phyloP scores from a whole-genome alignment of 2,329 filamentous ascomycete genomes.

The Fusarium circinatum region DNA sequence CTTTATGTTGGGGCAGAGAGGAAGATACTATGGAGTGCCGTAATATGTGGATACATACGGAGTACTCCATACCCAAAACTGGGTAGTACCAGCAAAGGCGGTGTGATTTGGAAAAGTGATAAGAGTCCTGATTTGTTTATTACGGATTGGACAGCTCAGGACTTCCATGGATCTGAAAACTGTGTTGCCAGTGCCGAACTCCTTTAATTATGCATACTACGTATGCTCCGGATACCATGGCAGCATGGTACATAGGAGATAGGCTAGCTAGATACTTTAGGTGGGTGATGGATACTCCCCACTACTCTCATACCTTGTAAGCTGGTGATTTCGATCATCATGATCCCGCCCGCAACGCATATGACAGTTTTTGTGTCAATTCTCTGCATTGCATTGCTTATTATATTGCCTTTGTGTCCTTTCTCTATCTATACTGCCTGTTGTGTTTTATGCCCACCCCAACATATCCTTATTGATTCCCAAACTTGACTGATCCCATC shows the following conservation, averaged over 20 bases:
- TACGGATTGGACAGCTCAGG: not conserved
- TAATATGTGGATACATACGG: too few species aligned
- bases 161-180: constrained; percentile 8
- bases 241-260: not conserved
- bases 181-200: constrained; percentile 1
- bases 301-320: not conserved
- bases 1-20: not conserved
- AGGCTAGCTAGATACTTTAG: not conserved
- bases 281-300: not conserved
- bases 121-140: constrained; percentile 8
- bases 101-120: constrained; percentile 26
- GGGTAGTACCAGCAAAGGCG: constrained; percentile 5
- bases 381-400: not conserved
- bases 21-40: not conserved
- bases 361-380: not conserved
- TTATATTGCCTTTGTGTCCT: not conserved
- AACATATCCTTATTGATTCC: not conserved
- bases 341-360: constrained; percentile 19
- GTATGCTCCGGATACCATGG: not conserved
- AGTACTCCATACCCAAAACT: not conserved
- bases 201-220: constrained; percentile 3
- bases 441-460: not conserved
- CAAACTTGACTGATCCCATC: not conserved
- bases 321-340: constrained; percentile 31
- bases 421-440: not conserved